Percentiles rank a stretch among this genome's conserved stretches.
These are phyloP conservation scores for Trametes elegans DNA, from an alignment of 768 basidiomycete genomes.

Conservation along the genomic window DNA sequence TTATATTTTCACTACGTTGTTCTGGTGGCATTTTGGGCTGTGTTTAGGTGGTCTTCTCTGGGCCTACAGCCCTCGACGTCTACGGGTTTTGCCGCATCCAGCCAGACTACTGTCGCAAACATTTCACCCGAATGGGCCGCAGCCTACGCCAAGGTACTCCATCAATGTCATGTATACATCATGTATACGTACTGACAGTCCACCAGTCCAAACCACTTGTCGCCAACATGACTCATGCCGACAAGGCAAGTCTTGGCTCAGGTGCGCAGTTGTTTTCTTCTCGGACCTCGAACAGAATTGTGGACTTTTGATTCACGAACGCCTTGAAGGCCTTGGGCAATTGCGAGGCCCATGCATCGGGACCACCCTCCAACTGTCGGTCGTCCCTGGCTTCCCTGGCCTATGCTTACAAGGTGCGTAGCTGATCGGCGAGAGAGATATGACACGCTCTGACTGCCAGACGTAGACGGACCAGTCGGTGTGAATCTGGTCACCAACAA, in stretches of 20 bases:
- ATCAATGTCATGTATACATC: neutral
- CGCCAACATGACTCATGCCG: conserved; percentile 34
- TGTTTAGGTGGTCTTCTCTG: too few relatives aligned
- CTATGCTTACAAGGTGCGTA: conserved; percentile 25
- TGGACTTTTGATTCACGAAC: too few relatives aligned
- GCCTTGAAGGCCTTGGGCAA: too few relatives aligned
- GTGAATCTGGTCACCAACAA: conserved; percentile 40
- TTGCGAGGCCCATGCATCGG: conserved; percentile 30
- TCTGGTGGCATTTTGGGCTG: too few relatives aligned
- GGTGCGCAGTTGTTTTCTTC: too few relatives aligned
- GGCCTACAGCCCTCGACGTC: too few relatives aligned
- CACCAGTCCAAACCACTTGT: conserved; percentile 47
- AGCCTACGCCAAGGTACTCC: conserved; percentile 50
- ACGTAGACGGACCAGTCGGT: conserved; percentile 37
- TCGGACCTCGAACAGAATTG: too few relatives aligned
- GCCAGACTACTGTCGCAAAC: conserved; percentile 13
- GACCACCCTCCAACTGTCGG: conserved; percentile 17
- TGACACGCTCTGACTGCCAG: too few relatives aligned
- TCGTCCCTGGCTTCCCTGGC: conserved; percentile 22
- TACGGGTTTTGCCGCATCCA: too few relatives aligned
- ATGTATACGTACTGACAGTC: too few relatives aligned
- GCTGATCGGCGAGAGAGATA: neutral
- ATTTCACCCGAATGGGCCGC: conserved; percentile 49
- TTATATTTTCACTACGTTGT: too few relatives aligned
- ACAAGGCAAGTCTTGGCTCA: conserved; percentile 33